phyloP scores from a whole-genome alignment of 257 asterid genomes.

The Solanum pinnatisectum region DNA sequence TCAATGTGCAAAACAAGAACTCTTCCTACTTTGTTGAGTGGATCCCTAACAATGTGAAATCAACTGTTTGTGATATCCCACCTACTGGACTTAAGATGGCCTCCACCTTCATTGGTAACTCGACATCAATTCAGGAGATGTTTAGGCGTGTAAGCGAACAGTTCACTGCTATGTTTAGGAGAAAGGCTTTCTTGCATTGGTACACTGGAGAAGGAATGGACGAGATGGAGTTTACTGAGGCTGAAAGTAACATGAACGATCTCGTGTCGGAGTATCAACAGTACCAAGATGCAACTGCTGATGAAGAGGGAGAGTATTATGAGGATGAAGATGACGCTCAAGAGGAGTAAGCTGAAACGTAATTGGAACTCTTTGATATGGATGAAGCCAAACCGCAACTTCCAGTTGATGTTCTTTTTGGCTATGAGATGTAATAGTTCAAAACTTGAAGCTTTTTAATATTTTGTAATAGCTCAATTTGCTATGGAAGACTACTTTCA shows the following conservation, averaged over 20 bases:
- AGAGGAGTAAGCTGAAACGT: neutral
- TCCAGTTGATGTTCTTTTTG: neutral
- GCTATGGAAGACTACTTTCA: neutral
- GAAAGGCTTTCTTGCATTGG: slow-evolving; percentile 6
- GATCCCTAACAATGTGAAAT: slow-evolving; percentile 1
- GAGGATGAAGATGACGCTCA: neutral
- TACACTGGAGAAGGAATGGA: slow-evolving; percentile 3
- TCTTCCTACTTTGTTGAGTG: neutral
- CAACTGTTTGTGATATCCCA: slow-evolving; percentile 1
- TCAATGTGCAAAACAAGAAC: slow-evolving; percentile 1
- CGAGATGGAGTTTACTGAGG: neutral
- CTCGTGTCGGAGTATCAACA: neutral
- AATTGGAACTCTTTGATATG: neutral
- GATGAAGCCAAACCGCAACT: neutral
- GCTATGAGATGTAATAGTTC: neutral
- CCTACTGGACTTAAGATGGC: neutral
- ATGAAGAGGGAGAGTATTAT: neutral
- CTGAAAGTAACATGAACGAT: slow-evolving; percentile 1
- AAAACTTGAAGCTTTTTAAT: neutral
- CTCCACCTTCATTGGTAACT: neutral
- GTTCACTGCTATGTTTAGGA: slow-evolving; percentile 2
- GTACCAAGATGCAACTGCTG: slow-evolving; percentile 1
- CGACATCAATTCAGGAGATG: neutral
- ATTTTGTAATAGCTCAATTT: neutral
- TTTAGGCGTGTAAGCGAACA: neutral